Base-by-base conservation (phyloP, 108 stramenopile genomes). In the Pseudonitzschia multiseries region DNA sequence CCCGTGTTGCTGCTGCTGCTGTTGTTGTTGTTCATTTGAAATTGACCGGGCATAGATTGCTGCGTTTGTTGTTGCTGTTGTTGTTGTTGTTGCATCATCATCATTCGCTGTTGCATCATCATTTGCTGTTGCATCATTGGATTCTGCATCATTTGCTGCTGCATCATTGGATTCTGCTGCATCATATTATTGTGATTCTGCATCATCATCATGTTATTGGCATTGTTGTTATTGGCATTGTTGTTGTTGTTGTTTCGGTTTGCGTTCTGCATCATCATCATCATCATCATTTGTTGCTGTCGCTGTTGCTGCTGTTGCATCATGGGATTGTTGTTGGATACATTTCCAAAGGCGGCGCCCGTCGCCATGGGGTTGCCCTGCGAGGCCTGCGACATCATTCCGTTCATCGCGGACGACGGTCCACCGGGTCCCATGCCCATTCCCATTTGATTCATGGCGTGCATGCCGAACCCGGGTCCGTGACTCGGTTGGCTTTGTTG, bases 11-110 rank as follows among this genome's bases (percentile, higher is more conserved):
- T 56, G 36, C 6, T 20, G 40, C 68, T 66, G 48, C 24, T 56
- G 36, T 36, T 20, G 40, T 71, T 66, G 48, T 53, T 48, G 13
- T 68, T 41, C 50, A 12, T 1, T 53, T 27, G 56, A 21, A 57
- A 74, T 32, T 70, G 60, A 20, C 64, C 32, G 33, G 48, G 60
- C 40, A 29, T 57, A n/a, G n/a, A n/a, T 33, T 33, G 29, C n/a
- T n/a, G n/a, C n/a, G n/a, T n/a, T n/a, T n/a, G n/a, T 26, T 56
- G 36, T 36, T 20, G 28, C 68, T 66, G 48, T 31, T 67, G 65
- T 75, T 82, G 71, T 40, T 75, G 79, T 20, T 66, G 21, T 71
- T 70, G 73, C 63, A 67, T 62, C 70, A 69, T 68, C 79, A 80
- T 80, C 57, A 59, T 48, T 71, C 78, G 71, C 51, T 71, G 79